Base-by-base conservation (phyloP, 2,329 filamentous ascomycete species). In the Blastomyces silverae region DNA sequence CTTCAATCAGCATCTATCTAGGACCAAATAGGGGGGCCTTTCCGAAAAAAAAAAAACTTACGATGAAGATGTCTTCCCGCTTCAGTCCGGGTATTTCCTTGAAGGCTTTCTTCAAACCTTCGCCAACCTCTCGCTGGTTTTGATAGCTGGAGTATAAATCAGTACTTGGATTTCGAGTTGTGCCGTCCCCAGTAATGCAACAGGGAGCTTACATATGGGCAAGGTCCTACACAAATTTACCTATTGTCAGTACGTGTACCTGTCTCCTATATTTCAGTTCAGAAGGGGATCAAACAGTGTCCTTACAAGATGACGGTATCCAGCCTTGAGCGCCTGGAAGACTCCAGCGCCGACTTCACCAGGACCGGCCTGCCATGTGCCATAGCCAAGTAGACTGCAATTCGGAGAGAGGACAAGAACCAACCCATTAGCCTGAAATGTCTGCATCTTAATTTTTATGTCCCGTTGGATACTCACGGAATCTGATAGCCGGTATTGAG, bases 51-150 rank as follows among this genome's bases (percentile, higher is more conserved):
- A 3, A 34, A 48, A 37, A 28, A 67, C 74, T 65, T 70, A 77
- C 75, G 66, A 78, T 77, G 70, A 78, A 78, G 55, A 78, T 64
- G 64, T 78, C 76, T 70, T 77, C 75, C 64, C 76, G 74, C 71
- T 77, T 78, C 67, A 78, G 72, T 59, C 75, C 75, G 8, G 75
- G 74, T n/a, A 78, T 64, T 48, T 78, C 75, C 67, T 73, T 63
- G 70, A 71, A 76, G 64, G 74, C 75, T 58, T 70, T 69, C 69
- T 75, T 73, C 63, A 76, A 72, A 60, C 75, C 75, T 22, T 68
- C 69, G 20, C 71, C 75, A 15, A 76, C 73, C 63, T 76, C 75
- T 28, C 70, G 70, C 71, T 78, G 76, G 69, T 78, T 78, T 69
- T 77, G 69, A 70, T 76, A 76, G 69, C 73, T 75, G 8, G 58